These are phyloP conservation scores for Glaciozyma antarctica DNA, from an alignment of 768 basidiomycete species.

Conservation along the genomic window DNA sequence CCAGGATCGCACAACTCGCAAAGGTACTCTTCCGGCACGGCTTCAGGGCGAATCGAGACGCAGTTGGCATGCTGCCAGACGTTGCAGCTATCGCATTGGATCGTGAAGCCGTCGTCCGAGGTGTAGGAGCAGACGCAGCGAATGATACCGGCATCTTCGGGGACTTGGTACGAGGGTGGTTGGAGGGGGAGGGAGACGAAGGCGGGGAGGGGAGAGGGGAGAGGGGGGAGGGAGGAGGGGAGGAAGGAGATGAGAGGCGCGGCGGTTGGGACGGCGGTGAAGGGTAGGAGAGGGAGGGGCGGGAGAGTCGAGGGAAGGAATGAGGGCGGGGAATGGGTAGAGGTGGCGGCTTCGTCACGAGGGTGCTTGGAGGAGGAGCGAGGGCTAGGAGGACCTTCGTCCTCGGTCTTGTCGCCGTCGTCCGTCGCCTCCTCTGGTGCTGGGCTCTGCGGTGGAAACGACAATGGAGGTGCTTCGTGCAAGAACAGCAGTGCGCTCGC, in stretches of 20 bases:
- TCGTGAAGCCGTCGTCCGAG: constrained; percentile 73
- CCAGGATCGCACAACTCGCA: constrained; percentile 60
- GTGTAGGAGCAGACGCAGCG: constrained; percentile 64
- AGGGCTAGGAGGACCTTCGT: neutral
- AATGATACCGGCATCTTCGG: constrained; percentile 35
- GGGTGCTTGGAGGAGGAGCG: neutral
- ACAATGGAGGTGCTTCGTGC: neutral
- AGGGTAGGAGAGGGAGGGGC: neutral
- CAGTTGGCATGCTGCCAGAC: constrained; percentile 80
- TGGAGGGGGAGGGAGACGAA: neutral
- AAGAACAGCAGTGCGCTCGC: too few species aligned
- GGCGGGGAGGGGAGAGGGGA: neutral
- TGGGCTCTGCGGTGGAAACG: neutral
- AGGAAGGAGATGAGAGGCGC: neutral
- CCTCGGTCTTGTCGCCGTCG: constrained; percentile 1
- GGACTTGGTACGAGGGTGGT: constrained; percentile 18
- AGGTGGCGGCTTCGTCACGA: neutral
- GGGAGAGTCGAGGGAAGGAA: neutral
- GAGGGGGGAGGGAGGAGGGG: neutral
- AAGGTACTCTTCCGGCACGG: constrained; percentile 63
- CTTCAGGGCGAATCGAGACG: constrained; percentile 38
- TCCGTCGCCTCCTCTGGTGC: neutral
- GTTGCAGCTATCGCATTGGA: constrained; percentile 71
- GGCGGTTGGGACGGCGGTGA: neutral
- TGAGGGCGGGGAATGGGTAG: neutral